Conservation (phyloP, 73 alveolate genomes). For the Tetrahymena malaccensis region DNA sequence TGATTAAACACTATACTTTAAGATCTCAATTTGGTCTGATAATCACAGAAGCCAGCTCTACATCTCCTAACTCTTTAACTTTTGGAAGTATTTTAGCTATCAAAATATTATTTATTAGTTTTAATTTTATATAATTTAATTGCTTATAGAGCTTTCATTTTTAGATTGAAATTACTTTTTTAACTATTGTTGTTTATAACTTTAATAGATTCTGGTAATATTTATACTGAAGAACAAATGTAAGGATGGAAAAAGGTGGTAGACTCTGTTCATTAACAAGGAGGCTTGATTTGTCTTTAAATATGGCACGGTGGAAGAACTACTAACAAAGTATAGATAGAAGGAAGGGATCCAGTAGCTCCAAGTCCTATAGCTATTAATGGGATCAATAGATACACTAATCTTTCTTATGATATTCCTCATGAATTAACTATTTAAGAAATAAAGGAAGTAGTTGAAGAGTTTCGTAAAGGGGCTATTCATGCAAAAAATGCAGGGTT, state of each 20-base stretch:
- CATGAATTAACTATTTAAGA: slow-evolving; percentile 37
- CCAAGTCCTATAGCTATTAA: slow-evolving; percentile 20
- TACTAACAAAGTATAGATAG: slow-evolving; percentile 3
- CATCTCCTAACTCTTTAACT: slow-evolving; percentile 17
- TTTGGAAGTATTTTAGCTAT: slow-evolving; percentile 1
- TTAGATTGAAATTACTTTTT: background rate
- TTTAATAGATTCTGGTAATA: slow-evolving; percentile 32
- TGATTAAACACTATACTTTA: slow-evolving; percentile 29
- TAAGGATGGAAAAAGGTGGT: slow-evolving; percentile 42
- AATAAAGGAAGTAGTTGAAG: slow-evolving; percentile 46
- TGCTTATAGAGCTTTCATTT: background rate
- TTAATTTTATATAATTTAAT: background rate
- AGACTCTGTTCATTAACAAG: slow-evolving; percentile 18
- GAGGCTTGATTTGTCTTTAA: slow-evolving; percentile 18
- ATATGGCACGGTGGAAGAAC: slow-evolving; percentile 50
- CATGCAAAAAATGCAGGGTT: slow-evolving; percentile 81
- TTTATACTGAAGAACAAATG: slow-evolving; percentile 4
- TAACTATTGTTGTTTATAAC: background rate
- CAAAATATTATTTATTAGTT: background rate
- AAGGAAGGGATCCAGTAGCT: slow-evolving; percentile 8
- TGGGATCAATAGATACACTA: slow-evolving; percentile 1
- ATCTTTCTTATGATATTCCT: slow-evolving; percentile 10
- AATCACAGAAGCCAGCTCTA: slow-evolving; percentile 40
- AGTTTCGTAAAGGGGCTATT: slow-evolving; percentile 57
- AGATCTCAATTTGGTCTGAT: slow-evolving; percentile 48